Conservation (phyloP, 106 monocot genomes). For the Amphibolis antarctica region DNA sequence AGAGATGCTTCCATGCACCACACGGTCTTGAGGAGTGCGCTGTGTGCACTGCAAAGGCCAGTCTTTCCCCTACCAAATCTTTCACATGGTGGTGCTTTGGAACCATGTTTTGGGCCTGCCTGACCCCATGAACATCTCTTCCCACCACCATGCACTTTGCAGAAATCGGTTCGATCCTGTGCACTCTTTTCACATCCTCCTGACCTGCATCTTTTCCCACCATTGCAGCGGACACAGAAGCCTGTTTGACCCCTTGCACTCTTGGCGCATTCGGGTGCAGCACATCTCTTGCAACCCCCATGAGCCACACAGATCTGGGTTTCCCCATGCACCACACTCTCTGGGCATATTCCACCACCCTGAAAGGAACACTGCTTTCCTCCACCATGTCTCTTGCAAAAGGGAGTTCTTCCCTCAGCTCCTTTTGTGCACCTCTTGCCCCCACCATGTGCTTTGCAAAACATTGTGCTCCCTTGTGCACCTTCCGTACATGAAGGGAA, state of each 20-base stretch:
- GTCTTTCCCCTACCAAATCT: slow-evolving; percentile 47
- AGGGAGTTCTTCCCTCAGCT: slow-evolving; percentile 58
- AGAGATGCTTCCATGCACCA: slow-evolving; percentile 31
- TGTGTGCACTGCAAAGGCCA: slow-evolving; percentile 42
- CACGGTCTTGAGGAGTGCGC: slow-evolving; percentile 31
- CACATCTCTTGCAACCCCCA: slow-evolving; percentile 46
- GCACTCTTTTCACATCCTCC: slow-evolving; percentile 54
- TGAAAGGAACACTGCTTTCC: slow-evolving; percentile 50
- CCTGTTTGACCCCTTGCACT: slow-evolving; percentile 48
- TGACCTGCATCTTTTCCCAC: slow-evolving; percentile 41
- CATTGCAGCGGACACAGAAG: slow-evolving; percentile 48
- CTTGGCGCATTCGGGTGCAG: slow-evolving; percentile 28
- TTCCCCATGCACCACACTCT: slow-evolving; percentile 36
- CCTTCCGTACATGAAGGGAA: slow-evolving; percentile 35
- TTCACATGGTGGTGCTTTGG: slow-evolving; percentile 25
- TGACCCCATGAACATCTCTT: slow-evolving; percentile 46
- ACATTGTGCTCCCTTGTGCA: slow-evolving; percentile 61
- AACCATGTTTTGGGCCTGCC: no score
- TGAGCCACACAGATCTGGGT: slow-evolving; percentile 52
- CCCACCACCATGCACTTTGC: slow-evolving; percentile 61
- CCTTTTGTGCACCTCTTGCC: slow-evolving; percentile 60
- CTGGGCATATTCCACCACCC: slow-evolving; percentile 35
- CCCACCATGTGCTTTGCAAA: slow-evolving; percentile 65
- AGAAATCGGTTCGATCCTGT: slow-evolving; percentile 53
- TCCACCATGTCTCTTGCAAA: slow-evolving; percentile 55